These are phyloP conservation scores for Phascolomyces articulosus DNA, from an alignment of 371 early-diverging fungal genomes.

Conservation along the genomic window DNA sequence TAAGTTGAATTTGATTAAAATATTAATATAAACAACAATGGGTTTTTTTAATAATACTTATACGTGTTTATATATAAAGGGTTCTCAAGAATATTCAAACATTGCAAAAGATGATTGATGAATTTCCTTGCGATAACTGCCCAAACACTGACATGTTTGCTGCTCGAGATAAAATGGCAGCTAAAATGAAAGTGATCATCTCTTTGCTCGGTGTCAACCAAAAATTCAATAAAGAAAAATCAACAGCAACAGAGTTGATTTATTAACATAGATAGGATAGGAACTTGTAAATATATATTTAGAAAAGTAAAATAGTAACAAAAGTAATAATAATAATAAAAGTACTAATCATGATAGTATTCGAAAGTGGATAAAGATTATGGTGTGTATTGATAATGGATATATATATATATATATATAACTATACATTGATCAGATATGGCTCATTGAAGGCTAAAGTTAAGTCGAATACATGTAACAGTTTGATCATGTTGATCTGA, in stretches of 20 bases:
- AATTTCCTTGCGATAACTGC: slow-evolving; percentile 62
- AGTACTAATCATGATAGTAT: no score
- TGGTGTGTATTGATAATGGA: no score
- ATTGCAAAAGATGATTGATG: slow-evolving; percentile 46
- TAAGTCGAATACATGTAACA: slow-evolving; percentile 46
- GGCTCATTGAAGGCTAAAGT: slow-evolving; percentile 33
- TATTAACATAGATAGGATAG: neutral
- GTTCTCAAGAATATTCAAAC: slow-evolving; percentile 53
- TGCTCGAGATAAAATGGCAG: slow-evolving; percentile 60
- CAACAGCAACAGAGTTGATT: slow-evolving; percentile 26
- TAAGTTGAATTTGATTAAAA: no score
- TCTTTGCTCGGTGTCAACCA: slow-evolving; percentile 57
- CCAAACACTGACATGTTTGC: slow-evolving; percentile 60
- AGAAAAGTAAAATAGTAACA: neutral
- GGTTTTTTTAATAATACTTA: no score
- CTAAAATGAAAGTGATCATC: slow-evolving; percentile 60
- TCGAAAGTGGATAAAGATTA: neutral
- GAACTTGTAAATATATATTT: neutral
- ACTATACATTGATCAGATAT: no score
- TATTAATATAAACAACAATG: no score
- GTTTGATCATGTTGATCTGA: slow-evolving; percentile 42
- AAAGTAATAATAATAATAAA: neutral
- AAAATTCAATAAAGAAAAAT: slow-evolving; percentile 33
- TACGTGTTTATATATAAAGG: slow-evolving; percentile 15
- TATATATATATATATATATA: no score